Conservation (phyloP, 192 early-diverging fungal species). For the Backusella australiensis region DNA sequence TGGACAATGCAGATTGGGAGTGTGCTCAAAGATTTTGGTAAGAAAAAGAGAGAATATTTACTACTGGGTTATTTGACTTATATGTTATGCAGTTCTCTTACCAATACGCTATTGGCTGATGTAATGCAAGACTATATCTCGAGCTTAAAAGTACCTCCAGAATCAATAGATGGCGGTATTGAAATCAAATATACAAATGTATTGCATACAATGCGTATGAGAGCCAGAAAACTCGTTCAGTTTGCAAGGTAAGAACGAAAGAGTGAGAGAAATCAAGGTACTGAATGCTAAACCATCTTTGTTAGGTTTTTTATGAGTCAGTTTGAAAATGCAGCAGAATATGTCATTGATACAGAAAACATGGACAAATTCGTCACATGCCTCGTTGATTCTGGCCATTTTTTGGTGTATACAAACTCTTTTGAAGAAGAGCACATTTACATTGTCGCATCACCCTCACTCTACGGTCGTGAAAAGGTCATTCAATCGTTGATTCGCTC, state of each 20-base stretch:
- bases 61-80: background rate
- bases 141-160: slow-evolving; percentile 37
- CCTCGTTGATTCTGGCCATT: slow-evolving; percentile 69
- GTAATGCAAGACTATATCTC: slow-evolving; percentile 49
- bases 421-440: slow-evolving; percentile 70
- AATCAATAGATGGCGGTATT: slow-evolving; percentile 37
- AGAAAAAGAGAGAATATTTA: background rate
- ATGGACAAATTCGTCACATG: slow-evolving; percentile 54
- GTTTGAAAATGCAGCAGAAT: slow-evolving; percentile 76
- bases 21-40: slow-evolving; percentile 75
- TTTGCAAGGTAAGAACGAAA: slow-evolving; percentile 52
- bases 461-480: slow-evolving; percentile 19
- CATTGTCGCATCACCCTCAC: slow-evolving; percentile 67
- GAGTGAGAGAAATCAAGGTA: background rate
- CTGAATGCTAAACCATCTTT: background rate
- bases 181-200: slow-evolving; percentile 58
- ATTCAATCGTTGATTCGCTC: slow-evolving; percentile 25
- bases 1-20: slow-evolving; percentile 74
- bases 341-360: slow-evolving; percentile 57
- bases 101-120: slow-evolving; percentile 42
- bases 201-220: slow-evolving; percentile 60
- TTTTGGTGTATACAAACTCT: slow-evolving; percentile 68
- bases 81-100: slow-evolving; percentile 43
- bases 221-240: slow-evolving; percentile 60
- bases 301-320: slow-evolving; percentile 51